Evolutionary conservation across 2,329 filamentous ascomycete genomes (phyloP), one percentile per base, ranked within the genome.

Genomic region (Fusarium duplospermum): DNA sequence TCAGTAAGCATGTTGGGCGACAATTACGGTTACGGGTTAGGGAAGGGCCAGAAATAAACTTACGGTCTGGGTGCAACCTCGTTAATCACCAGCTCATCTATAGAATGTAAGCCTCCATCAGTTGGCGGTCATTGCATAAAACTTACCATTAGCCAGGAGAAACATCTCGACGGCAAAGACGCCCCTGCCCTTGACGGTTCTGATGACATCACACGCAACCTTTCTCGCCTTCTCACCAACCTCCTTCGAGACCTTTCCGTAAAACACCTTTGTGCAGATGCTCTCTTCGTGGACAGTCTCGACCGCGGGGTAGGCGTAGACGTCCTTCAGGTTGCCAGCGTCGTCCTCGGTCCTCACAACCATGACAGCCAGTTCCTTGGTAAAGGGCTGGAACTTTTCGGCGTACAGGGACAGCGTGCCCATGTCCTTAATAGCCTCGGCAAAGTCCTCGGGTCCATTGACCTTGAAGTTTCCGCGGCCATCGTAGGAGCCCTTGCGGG

Each of bases 101-200:
- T n/a, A n/a, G 16, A 11, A 62, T 38, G 63, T 74, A 47, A 70
- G 73, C 52, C 52, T 18, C 29, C 24, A 33, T 63, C 47, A 10
- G 20, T 8, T 10, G 1, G n/a, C 29, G 24, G 6, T 6, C 13
- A 69, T 33, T 38, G 24, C 20, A 20, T 24, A 52, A 22, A 60
- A 74, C 80, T 77, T 85, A 85, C 91, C 90, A 77, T 96, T 91
- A 58, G 91, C 85, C 13, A 95, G 89, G 4, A 98, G 84, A 84
- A 99, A 99, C 91, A 98, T 94, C 84, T 99, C 96, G 0, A 98
- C 96, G 1, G 96, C 96, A 82, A 98, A 99, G 35, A 98, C 94
- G 73, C 96, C 96, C 71, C 96, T 93, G 61, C 96, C 96, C 86
- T 92, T 91, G 64, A 99, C 93, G 61, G 90, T 92, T 47, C 89